Evolutionary conservation across 805 yeast genomes (phyloP), one percentile per base, ranked within the genome.

Genomic region (Scheffersomyces stipitis): DNA sequence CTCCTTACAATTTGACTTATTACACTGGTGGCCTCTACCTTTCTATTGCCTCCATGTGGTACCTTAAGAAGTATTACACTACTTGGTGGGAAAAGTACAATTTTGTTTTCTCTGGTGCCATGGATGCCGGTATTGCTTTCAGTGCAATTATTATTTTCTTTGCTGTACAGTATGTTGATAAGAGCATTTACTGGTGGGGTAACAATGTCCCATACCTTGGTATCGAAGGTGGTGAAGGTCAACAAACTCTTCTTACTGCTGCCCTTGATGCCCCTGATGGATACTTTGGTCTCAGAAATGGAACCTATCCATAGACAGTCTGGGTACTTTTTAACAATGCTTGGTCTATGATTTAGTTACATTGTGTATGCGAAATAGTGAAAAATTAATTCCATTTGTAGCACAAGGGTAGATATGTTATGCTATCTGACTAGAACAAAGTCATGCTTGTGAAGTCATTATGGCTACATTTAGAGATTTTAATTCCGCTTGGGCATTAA

Each of bases 11-110:
- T 45, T 52, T 62, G 43, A 33, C 51, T 15, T 63, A 62, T 48
- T 45, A 38, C 39, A 60, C 62, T 15, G 52, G 51, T 4, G 64
- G 63, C n/a, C 29, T 63, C 14, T 60, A 60, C 31, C 40, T 52
- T 5, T 49, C 60, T 2, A 41, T 41, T 39, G 40, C 44, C 13
- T 61, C 57, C 38, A 62, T 64, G 66, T 41, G 36, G 28, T 57
- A 52, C 43, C 41, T 64, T 31, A 60, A 50, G 36, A 56, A 49
- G 38, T 31, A 48, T n/a, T 61, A 54, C 40, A 29, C 44, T 15
- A 41, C 59, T 5, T 64, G 64, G 60, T 64, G 68, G 66, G 52
- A 52, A 31, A 64, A 63, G 49, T 63, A 64, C 43, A 64, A 58
- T 43, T 64, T 54, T 44, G 48, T 62, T 20, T 51, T 60, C 26